These are phyloP conservation scores for Penicillium verrucosum DNA, from an alignment of 2,329 filamentous ascomycete genomes.

Conservation along the genomic window DNA sequence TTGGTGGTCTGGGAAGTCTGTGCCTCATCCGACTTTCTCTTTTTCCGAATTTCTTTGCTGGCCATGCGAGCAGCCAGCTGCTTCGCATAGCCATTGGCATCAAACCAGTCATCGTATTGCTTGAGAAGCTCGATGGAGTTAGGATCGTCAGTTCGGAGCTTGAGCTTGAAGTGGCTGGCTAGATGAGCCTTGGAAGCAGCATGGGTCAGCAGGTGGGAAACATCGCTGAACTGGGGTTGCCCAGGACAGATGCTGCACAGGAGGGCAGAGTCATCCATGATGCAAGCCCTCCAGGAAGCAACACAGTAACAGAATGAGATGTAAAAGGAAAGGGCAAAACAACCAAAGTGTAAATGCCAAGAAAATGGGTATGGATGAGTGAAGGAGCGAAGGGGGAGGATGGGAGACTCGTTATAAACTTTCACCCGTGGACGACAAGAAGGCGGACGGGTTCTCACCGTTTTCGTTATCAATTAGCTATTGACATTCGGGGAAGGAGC, in stretches of 20 bases:
- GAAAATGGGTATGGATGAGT: conserved; percentile 1
- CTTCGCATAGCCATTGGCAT: conserved; percentile 64
- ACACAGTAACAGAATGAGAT: conserved; percentile 3
- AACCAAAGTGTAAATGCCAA: conserved; percentile 11
- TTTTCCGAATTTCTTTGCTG: conserved; percentile 68
- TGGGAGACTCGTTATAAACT: not conserved
- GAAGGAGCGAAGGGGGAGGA: conserved; percentile 21
- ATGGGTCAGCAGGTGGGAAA: conserved; percentile 89
- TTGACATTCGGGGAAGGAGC: not conserved
- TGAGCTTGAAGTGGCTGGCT: conserved; percentile 75
- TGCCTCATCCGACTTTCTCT: conserved; percentile 36
- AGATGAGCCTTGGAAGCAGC: conserved; percentile 91
- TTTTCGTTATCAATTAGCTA: not conserved
- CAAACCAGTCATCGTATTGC: conserved; percentile 76
- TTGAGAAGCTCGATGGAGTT: conserved; percentile 61
- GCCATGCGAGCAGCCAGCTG: conserved; percentile 75
- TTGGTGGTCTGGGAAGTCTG: conserved; percentile 1
- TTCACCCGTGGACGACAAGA: too few species aligned
- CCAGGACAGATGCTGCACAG: conserved; percentile 81
- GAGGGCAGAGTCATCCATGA: conserved; percentile 59
- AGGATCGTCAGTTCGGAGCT: conserved; percentile 67
- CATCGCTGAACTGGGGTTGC: conserved; percentile 77
- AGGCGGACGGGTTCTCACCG: not conserved
- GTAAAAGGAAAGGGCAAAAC: conserved; percentile 28
- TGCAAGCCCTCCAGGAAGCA: conserved; percentile 8